Evolutionary conservation across 345 rosid species (phyloP).

Genomic region (Alliaria petiolata): DNA sequence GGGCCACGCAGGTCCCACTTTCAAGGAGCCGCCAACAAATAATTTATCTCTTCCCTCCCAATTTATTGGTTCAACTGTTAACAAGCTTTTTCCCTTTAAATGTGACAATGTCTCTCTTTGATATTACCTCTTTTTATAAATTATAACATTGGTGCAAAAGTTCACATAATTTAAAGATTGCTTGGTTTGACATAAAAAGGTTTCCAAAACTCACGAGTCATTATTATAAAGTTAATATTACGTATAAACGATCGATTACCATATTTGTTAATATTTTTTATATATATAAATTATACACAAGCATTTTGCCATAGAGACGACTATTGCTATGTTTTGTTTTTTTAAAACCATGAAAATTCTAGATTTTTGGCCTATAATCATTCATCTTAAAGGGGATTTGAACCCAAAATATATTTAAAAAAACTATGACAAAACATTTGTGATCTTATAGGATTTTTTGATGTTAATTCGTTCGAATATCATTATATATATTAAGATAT

Average conservation of each 20-base stretch:
- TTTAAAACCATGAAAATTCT: too few species aligned
- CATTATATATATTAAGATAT: not conserved
- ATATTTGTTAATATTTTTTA: not conserved
- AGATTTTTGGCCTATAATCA: too few species aligned
- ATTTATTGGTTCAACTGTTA: slow-evolving; percentile 24
- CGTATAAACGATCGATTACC: not conserved
- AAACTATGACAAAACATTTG: too few species aligned
- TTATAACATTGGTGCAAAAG: not conserved
- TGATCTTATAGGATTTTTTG: not conserved
- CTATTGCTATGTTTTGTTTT: too few species aligned
- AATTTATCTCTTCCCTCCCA: not conserved
- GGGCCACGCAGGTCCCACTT: slow-evolving; percentile 22
- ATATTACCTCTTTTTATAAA: not conserved
- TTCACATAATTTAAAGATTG: not conserved
- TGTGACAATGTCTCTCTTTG: slow-evolving; percentile 5
- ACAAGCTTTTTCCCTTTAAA: slow-evolving; percentile 2
- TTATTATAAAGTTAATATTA: not conserved
- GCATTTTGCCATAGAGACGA: not conserved
- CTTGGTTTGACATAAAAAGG: slow-evolving; percentile 6
- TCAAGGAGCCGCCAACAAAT: slow-evolving; percentile 13
- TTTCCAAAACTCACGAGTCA: slow-evolving; percentile 6
- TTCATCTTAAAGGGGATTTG: too few species aligned
- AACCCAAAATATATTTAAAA: too few species aligned
- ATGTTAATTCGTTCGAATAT: not conserved
- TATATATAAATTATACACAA: too few species aligned